Percentiles rank a stretch among this genome's conserved stretches.
Evolutionary conservation across 108 stramenopile species (phyloP).

Genomic region (Cyclostephanos invisitatus): DNA sequence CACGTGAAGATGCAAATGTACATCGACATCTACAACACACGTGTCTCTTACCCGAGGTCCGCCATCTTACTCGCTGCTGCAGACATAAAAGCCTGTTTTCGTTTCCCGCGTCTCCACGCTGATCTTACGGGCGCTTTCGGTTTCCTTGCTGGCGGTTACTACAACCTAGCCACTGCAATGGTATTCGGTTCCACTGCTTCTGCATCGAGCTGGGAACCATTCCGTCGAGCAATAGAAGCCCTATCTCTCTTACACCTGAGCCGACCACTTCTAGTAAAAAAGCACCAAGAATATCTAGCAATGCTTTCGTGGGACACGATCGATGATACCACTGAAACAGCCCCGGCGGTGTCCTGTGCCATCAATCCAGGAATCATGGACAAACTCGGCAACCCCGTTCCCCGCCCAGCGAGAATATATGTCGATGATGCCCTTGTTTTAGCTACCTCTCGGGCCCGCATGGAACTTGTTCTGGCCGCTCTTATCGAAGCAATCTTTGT

Average conservation of each 20-base stretch:
- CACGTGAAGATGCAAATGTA: background rate
- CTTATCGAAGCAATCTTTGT: constrained; percentile 29
- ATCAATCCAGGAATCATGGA: background rate
- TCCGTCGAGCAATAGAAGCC: too few relatives aligned
- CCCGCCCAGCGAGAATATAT: background rate
- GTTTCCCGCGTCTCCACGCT: background rate
- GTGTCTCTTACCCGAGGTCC: constrained; percentile 3
- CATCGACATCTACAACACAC: background rate
- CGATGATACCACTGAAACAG: too few relatives aligned
- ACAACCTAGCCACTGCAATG: too few relatives aligned
- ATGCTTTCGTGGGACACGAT: too few relatives aligned
- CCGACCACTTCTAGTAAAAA: too few relatives aligned
- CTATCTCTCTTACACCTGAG: too few relatives aligned
- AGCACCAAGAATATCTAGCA: background rate
- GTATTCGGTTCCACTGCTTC: too few relatives aligned
- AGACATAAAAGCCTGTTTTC: constrained; percentile 19
- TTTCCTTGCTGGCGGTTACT: too few relatives aligned
- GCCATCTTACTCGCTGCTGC: background rate
- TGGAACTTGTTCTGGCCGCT: constrained; percentile 1
- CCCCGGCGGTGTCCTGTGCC: background rate
- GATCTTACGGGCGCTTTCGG: too few relatives aligned
- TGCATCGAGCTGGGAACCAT: too few relatives aligned
- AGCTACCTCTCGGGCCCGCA: background rate
- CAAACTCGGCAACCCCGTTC: background rate
- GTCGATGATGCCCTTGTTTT: background rate